Base-by-base conservation (phyloP, 2,329 filamentous ascomycete species). In the Fusarium sp. region DNA sequence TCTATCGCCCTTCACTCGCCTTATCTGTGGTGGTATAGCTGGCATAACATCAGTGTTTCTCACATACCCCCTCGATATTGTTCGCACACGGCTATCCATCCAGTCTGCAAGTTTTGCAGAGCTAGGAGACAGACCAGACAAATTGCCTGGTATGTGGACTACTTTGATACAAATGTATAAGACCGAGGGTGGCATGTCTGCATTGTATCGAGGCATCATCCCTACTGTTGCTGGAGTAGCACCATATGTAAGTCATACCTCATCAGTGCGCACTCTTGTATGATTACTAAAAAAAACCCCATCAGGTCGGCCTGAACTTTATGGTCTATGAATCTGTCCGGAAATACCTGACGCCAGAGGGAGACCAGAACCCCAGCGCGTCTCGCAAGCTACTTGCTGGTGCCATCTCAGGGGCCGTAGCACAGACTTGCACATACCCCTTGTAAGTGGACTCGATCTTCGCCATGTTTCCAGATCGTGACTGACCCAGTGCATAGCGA, bases 51-150 rank as follows among this genome's bases (percentile, higher is more conserved):
- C 96, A 13, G 96, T 99, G 62, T 92, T 93, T 63, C 91, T 92
- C 77, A 99, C 96, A 53, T 99, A 99, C 79, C 96, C 96, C 16
- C 91, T 99, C 72, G 96, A 99, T 78, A 99, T 99, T 77, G 95
- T 98, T 65, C 93, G 96, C 67, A 99, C 96, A 24, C 91, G 96
- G 42, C 85, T 99, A 51, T 98, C 95, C 10, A 98, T 99, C 87
- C 96, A 99, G 80, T 94, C 94, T 5, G 96, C 96, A n/a, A 98
- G 95, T 7, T 98, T 99, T 79, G 88, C 91, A 25, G 91, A 89
- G 65, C 86, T 98, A 16, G 88, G 90, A 55, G 81, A 85, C 54
- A 86, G 84, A 76, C 85, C 88, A 37, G 84, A 86, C 41, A 90
- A 92, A 77, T 83, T 97, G 24, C 95, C 94, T 0, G 96, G 96